Percentiles rank a stretch among this genome's conserved stretches.
Conservation (phyloP, 768 basidiomycete species). For the Boletus rubescentipes region DNA sequence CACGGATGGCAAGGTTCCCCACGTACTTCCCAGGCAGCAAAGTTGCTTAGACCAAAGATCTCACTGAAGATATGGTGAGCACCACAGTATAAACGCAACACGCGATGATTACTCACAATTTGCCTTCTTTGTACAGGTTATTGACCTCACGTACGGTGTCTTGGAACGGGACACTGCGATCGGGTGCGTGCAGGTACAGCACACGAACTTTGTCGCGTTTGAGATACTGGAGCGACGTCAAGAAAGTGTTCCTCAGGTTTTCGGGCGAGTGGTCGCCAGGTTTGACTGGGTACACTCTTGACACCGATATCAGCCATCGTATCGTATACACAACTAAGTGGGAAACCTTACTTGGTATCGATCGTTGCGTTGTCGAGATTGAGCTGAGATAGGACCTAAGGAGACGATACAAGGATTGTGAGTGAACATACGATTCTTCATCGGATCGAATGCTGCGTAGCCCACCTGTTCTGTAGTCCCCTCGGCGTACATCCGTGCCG, state of each 20-base stretch:
- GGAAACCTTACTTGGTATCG: constrained; percentile 45
- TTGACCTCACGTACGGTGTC: constrained; percentile 54
- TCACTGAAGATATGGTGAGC: constrained; percentile 34
- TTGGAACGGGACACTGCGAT: constrained; percentile 55
- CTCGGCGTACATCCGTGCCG: constrained; percentile 47
- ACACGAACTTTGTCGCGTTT: constrained; percentile 46
- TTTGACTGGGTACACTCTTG: constrained; percentile 40
- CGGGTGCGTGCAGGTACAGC: constrained; percentile 62
- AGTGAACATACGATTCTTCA: not conserved
- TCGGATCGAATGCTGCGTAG: not conserved
- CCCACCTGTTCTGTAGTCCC: constrained; percentile 56
- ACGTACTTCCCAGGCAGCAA: constrained; percentile 51
- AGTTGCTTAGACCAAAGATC: constrained; percentile 65
- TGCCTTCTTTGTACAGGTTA: constrained; percentile 55
- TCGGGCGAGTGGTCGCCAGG: constrained; percentile 44
- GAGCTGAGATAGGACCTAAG: constrained; percentile 41
- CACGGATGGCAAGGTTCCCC: not conserved
- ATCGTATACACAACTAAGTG: not conserved
- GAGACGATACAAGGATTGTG: not conserved
- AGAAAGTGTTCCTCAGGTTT: constrained; percentile 44
- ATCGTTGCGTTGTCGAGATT: constrained; percentile 40
- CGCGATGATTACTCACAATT: constrained; percentile 40
- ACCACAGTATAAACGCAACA: not conserved
- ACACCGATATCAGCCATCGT: constrained; percentile 1
- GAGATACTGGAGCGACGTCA: constrained; percentile 45